Evolutionary conservation across 2,329 filamentous ascomycete genomes (phyloP).

Genomic region (Sclerotinia nivalis): DNA sequence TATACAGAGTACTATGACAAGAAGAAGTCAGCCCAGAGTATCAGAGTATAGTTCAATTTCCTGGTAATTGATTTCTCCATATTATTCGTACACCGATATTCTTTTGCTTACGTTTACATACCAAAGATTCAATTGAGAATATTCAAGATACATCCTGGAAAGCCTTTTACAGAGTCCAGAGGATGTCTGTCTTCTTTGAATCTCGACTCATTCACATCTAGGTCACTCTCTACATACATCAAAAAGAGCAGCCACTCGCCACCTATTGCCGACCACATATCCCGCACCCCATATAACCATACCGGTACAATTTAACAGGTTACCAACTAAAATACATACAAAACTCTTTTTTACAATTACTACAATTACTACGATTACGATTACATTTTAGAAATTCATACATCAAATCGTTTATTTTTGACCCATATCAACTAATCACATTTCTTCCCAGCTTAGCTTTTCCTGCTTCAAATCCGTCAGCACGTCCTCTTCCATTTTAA

Average conservation of each 20-base stretch:
- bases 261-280: background rate
- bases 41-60: background rate
- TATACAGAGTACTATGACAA: slow-evolving; percentile 4
- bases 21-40: background rate
- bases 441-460: slow-evolving; percentile 1
- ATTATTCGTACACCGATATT: slow-evolving; percentile 13
- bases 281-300: background rate
- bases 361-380: background rate
- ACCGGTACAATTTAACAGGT: background rate
- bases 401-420: background rate
- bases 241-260: background rate
- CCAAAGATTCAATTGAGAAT: background rate
- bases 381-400: background rate
- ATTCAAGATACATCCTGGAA: background rate
- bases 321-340: background rate
- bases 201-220: background rate
- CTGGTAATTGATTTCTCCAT: slow-evolving; percentile 5
- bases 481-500: slow-evolving; percentile 20
- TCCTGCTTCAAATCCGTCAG: slow-evolving; percentile 1
- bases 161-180: background rate
- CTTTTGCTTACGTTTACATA: slow-evolving; percentile 5
- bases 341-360: background rate
- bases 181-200: background rate
- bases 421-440: slow-evolving; percentile 4
- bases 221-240: background rate